A percentile compares a stretch with the other conserved stretches of the same genome.
phyloP scores from a whole-genome alignment of 352 stramenopile genomes.

The Globisporangium spiculum region DNA sequence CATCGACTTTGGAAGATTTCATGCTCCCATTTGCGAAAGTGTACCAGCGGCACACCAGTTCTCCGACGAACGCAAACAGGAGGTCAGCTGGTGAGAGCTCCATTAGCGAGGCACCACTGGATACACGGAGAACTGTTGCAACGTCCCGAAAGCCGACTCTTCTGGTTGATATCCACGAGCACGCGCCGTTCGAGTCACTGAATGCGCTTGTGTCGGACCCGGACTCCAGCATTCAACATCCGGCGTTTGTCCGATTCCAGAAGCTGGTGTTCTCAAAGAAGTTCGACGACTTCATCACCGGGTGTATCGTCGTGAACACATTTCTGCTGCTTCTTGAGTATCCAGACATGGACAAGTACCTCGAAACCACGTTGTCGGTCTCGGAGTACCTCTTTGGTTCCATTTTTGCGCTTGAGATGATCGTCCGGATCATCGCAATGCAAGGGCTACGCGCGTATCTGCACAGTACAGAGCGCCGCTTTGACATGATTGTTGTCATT shows the following conservation, averaged over 20 bases:
- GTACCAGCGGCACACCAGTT: conserved; percentile 18
- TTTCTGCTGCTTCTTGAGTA: conserved; percentile 68
- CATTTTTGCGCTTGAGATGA: conserved; percentile 64
- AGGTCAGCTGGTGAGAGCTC: conserved; percentile 10
- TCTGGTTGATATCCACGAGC: conserved; percentile 20
- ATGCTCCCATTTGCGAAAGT: conserved; percentile 28
- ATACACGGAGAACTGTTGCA: not conserved
- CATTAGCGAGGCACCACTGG: conserved; percentile 5
- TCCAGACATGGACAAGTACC: conserved; percentile 41
- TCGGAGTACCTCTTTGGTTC: conserved; percentile 72
- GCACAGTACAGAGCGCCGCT: conserved; percentile 56
- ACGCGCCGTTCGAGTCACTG: conserved; percentile 17
- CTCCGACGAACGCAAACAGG: conserved; percentile 5
- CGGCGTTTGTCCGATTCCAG: conserved; percentile 29
- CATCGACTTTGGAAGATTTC: conserved; percentile 36
- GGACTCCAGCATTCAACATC: not conserved
- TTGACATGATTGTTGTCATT: conserved; percentile 69
- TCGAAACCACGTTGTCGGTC: conserved; percentile 40
- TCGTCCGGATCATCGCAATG: conserved; percentile 57
- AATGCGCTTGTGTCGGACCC: conserved; percentile 6
- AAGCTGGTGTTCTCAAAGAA: conserved; percentile 63
- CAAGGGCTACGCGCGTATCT: conserved; percentile 46
- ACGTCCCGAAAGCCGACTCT: conserved; percentile 13
- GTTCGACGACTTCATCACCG: conserved; percentile 71
- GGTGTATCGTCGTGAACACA: conserved; percentile 69